Evolutionary conservation across 768 basidiomycete species (phyloP).

Genomic region (Coprinopsis strossmayeri): DNA sequence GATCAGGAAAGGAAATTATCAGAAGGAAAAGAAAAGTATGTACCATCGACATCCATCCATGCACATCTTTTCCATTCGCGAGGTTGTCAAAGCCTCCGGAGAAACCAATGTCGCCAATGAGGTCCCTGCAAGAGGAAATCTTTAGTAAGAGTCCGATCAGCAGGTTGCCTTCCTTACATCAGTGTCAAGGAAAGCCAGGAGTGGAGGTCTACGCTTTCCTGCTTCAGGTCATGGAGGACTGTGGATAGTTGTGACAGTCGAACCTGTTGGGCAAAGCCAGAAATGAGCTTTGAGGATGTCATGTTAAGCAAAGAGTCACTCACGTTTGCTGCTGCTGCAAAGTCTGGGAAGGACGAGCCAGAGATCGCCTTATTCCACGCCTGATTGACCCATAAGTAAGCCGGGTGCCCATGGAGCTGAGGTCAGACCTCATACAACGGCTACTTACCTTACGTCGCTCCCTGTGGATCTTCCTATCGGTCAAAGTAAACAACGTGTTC

Average conservation of each 20-base stretch:
- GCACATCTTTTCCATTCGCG: slow-evolving; percentile 15
- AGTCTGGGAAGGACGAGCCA: not conserved
- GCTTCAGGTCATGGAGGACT: not conserved
- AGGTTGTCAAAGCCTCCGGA: slow-evolving; percentile 22
- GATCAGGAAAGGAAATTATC: not conserved
- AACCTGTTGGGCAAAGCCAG: not conserved
- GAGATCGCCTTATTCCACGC: slow-evolving; percentile 25
- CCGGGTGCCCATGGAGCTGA: too few species aligned
- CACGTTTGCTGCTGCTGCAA: not conserved
- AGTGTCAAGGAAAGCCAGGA: not conserved
- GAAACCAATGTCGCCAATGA: slow-evolving; percentile 21
- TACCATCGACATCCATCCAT: slow-evolving; percentile 20
- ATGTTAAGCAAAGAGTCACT: not conserved
- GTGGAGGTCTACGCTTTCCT: not conserved
- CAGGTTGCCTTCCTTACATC: not conserved
- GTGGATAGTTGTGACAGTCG: not conserved
- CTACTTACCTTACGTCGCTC: not conserved
- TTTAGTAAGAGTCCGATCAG: not conserved
- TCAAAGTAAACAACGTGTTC: slow-evolving; percentile 16
- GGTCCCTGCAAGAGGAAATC: slow-evolving; percentile 12
- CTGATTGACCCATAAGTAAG: too few species aligned
- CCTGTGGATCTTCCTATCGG: slow-evolving; percentile 13
- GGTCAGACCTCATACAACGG: too few species aligned
- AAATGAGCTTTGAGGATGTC: not conserved
- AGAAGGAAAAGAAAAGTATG: not conserved